Conservation (phyloP, 78 protist genomes). For the Dictyostelium capitatum region DNA sequence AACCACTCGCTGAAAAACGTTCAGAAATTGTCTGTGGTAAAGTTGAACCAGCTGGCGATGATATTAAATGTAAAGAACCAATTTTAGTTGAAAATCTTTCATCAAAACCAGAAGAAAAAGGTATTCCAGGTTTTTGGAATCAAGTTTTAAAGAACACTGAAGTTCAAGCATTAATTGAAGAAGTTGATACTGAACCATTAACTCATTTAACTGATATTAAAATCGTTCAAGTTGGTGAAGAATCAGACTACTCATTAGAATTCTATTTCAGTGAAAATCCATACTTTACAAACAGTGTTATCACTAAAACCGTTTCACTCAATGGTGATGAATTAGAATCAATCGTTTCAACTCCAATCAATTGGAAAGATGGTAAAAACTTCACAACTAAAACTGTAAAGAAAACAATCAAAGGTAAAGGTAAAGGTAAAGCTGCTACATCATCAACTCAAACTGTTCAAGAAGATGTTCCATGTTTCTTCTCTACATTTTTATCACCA, state of each 20-base stretch:
- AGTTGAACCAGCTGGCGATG: slow-evolving; percentile 50
- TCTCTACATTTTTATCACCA: slow-evolving; percentile 4
- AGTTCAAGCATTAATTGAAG: slow-evolving; percentile 21
- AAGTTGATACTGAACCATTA: slow-evolving; percentile 29
- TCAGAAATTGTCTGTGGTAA: slow-evolving; percentile 50
- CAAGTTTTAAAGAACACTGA: slow-evolving; percentile 31
- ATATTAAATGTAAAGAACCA: slow-evolving; percentile 43
- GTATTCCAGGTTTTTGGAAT: slow-evolving; percentile 82
- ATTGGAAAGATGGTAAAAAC: slow-evolving; percentile 84
- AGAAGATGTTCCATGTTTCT: slow-evolving; percentile 59
- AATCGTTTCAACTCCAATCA: slow-evolving; percentile 58
- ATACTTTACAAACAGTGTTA: slow-evolving; percentile 68
- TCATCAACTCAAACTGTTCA: slow-evolving; percentile 12
- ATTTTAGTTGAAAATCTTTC: slow-evolving; percentile 11
- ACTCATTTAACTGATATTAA: slow-evolving; percentile 20
- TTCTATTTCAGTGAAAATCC: slow-evolving; percentile 65
- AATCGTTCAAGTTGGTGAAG: neutral
- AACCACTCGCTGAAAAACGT: slow-evolving; percentile 58
- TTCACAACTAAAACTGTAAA: slow-evolving; percentile 33
- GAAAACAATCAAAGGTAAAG: slow-evolving; percentile 51
- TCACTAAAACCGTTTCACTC: slow-evolving; percentile 16
- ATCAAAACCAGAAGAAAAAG: slow-evolving; percentile 36
- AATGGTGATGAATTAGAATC: slow-evolving; percentile 17
- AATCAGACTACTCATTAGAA: neutral
- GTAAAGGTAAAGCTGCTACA: slow-evolving; percentile 9